These are phyloP conservation scores for Thymus quinquecostatus DNA, from an alignment of 257 asterid species.

Conservation along the genomic window DNA sequence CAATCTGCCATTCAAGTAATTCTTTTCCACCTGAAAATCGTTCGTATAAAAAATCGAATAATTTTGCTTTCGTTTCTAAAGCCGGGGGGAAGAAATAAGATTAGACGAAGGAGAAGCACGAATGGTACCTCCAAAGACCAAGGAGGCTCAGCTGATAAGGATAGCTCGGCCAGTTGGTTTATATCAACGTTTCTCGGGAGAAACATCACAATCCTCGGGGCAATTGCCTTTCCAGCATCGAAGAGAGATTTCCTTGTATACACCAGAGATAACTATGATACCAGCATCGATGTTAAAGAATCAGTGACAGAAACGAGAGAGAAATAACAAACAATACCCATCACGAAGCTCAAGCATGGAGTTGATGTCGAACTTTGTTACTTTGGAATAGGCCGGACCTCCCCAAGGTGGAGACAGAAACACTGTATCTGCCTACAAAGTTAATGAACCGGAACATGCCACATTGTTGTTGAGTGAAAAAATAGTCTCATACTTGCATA, in stretches of 20 bases:
- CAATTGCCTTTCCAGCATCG: slow-evolving; percentile 55
- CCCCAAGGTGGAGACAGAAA: slow-evolving; percentile 99
- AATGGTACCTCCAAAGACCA: slow-evolving; percentile 84
- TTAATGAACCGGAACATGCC: too few relatives aligned
- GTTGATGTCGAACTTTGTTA: slow-evolving; percentile 63
- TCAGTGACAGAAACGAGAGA: not conserved
- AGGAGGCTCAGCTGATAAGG: slow-evolving; percentile 71
- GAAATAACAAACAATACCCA: slow-evolving; percentile 57
- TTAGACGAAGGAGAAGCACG: not conserved
- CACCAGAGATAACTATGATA: not conserved
- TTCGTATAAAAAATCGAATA: slow-evolving; percentile 13
- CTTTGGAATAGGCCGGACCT: slow-evolving; percentile 87
- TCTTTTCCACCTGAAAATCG: slow-evolving; percentile 80
- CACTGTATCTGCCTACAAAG: slow-evolving; percentile 72
- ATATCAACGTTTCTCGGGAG: slow-evolving; percentile 85
- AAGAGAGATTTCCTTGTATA: slow-evolving; percentile 60
- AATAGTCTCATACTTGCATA: too few relatives aligned
- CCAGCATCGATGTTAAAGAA: slow-evolving; percentile 5
- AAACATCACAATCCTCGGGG: slow-evolving; percentile 82
- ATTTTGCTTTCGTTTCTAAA: not conserved
- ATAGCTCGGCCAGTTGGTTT: slow-evolving; percentile 74
- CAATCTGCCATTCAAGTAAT: slow-evolving; percentile 71
- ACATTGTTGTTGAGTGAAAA: too few relatives aligned
- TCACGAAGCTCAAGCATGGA: slow-evolving; percentile 83
- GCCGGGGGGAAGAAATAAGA: too few relatives aligned